phyloP scores from a whole-genome alignment of 2,329 filamentous ascomycete genomes.

The Aureobasidium sp. region DNA sequence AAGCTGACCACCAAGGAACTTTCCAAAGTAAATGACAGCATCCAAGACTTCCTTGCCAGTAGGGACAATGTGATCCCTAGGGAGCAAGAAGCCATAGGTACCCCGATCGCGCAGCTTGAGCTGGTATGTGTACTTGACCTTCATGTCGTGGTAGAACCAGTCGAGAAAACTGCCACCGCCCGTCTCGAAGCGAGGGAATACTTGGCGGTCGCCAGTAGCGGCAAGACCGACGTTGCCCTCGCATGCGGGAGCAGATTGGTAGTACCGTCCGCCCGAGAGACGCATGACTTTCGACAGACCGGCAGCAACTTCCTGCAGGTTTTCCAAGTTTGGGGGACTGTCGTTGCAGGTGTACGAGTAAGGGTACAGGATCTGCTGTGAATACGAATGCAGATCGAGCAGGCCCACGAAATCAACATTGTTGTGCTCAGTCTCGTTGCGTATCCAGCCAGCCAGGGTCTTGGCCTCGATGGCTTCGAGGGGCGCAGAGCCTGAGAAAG shows the following conservation, averaged over 20 bases:
- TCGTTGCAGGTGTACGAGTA: constrained; percentile 76
- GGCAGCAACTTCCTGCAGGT: constrained; percentile 79
- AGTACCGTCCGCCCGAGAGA: constrained; percentile 48
- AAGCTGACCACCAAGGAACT: constrained; percentile 55
- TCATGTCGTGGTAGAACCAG: constrained; percentile 87
- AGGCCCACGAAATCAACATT: constrained; percentile 73
- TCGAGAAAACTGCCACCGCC: constrained; percentile 82
- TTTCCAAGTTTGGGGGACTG: constrained; percentile 78
- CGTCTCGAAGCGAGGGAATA: constrained; percentile 54
- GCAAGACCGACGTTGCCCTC: constrained; percentile 57
- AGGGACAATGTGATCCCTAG: constrained; percentile 76
- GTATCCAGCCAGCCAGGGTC: constrained; percentile 70
- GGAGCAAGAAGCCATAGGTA: constrained; percentile 86
- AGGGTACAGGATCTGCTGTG: constrained; percentile 87
- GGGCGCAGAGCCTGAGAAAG: constrained; percentile 71
- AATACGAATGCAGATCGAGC: constrained; percentile 88
- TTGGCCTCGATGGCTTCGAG: constrained; percentile 77
- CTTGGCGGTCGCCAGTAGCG: constrained; percentile 24
- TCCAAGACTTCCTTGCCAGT: constrained; percentile 82
- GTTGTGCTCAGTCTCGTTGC: constrained; percentile 62
- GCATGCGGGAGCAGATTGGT: constrained; percentile 69
- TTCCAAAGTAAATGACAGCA: constrained; percentile 73
- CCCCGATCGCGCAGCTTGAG: constrained; percentile 90
- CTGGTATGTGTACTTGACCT: constrained; percentile 80
- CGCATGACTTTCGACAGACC: constrained; percentile 85